Base-by-base conservation (phyloP, 2,329 filamentous ascomycete genomes). In the Ascocoryne sarcoides region DNA sequence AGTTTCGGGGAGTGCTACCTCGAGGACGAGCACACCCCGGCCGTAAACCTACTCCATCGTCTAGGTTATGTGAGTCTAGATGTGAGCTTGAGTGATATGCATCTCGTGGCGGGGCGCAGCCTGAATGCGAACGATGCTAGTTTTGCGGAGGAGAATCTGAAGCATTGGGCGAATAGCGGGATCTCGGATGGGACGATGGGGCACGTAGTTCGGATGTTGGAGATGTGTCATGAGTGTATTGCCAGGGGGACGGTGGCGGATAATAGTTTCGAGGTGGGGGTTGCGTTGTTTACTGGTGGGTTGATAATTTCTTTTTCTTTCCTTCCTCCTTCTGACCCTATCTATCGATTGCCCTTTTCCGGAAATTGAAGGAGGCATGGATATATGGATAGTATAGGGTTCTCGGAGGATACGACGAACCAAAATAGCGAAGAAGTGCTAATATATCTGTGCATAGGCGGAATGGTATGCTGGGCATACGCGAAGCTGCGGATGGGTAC, bases 391-490 rank as follows among this genome's bases (percentile, higher is more conserved):
- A n/a, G n/a, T n/a, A n/a, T n/a, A n/a, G n/a, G n/a, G n/a, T n/a
- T 55, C 19, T 40, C 39, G 17, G 30, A 17, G 10, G 47, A 47
- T 4, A 15, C 39, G 2, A 51, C 42, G 1, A 44, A 47, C 1
- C 45, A 52, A 30, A 43, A 36, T 5, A 44, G 38, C 1, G 56
- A 50, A 30, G 54, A 57, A 32, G 46, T 56, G 17, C 46, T 49
- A 0, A 45, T 51, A 2, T 50, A 50, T 36, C 28, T 57, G 10
- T 55, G 56, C 14, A 57, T 53, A 0, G 53, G 52, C 5, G 53
- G 53, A 0, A 50, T 57, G 41, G 49, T 57, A 0, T 57, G 54
- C 29, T 57, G 53, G 54, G 53, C 52, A 4, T 57, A 51, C 43
- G 52, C 48, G 10, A 50, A 54, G 35, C 33, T 57, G 32, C 46